Base-by-base conservation (phyloP, 2,329 filamentous ascomycete species). In the Fusarium guadeloupense region DNA sequence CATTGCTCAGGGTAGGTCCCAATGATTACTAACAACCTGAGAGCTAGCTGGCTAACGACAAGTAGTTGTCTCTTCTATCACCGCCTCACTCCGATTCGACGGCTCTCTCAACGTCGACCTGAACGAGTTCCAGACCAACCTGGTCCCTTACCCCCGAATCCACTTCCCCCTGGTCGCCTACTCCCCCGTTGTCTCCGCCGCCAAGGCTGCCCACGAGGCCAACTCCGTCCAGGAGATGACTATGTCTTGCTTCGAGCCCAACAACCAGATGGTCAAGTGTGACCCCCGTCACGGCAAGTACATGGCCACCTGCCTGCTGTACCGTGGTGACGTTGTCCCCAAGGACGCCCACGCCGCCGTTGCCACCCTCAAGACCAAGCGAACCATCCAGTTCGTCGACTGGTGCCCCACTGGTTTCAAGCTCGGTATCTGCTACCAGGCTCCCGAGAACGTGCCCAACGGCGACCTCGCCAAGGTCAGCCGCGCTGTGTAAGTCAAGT, bases 251-350 rank as follows among this genome's bases (percentile, higher is more conserved):
- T 99, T 99, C 83, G 94, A 99, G 88, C 93, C 94, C 72, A 91
- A 97, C 89, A 97, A 97, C 89, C 94, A 99, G 89, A 99, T 99
- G 94, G 94, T 99, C 78, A 97, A 97, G 87, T 99, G 94, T 77
- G 95, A 99, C 78, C 94, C 94, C 71, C 93, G 93, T 75, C 93
- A 96, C 80, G 94, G 94, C 81, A 99, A 99, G 87, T 99, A 99
- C 88, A 99, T 99, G 94, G 94, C 94, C 67, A 97, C 93, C 73
- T 97, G 93, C 80, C 81, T 99, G 81, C 84, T 99, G 78, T 99
- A 99, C 88, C 94, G 94, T 77, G 95, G 94, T 79, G 95, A 98
- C 74, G 94, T 99, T 71, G 95, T 98, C 62, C 92, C 94, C 80
- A 96, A 96, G 83, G 94, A 98, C 74, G 91, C 92, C 69, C 92